Base-by-base conservation (phyloP, 371 early-diverging fungal genomes). In the Mortierella sp. region DNA sequence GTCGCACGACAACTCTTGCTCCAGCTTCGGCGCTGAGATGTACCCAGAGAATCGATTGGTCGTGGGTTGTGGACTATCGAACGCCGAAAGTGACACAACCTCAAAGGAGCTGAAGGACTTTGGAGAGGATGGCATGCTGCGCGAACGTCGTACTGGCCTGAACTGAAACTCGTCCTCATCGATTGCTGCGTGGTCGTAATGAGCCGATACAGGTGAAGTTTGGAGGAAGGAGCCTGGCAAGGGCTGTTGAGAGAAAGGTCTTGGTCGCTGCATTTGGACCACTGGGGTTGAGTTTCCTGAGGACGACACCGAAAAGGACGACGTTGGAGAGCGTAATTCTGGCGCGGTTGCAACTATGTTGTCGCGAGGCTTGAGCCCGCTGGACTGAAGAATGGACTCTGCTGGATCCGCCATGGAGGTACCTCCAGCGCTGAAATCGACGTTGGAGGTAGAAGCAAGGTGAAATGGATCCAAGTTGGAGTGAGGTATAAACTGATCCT, bases 81-180 rank as follows among this genome's bases (percentile, higher is more conserved):
- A 61, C 34, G 34, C 21, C 61, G 61, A 61, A 19, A 61, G 34
- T 19, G 61, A 34, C 31, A 61, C 61, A 19, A 61, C 61, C 8
- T 61, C 61, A 34, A 61, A 61, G 31, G 61, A 61, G 21, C 61
- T 19, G 61, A 61, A 61, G 61, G 34, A 61, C 21, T 61, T 61
- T 61, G 61, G 34, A 8, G 61, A 61, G 3, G 61, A 61, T 19
- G 61, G 61, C 21, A 61, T 34, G 61, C 61, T 34, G 61, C 34
- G 61, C 37, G 61, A 61, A 19, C 61, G 61, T 34, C 61, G 61
- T 31, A 61, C 1, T 31, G 31, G 19, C 19, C 34, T 19, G 34
- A 34, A 34, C 21, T 61, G 61, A 61, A 61, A 34, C 37, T 61
- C 61, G 9, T 61, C 61, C 19, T 61, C 61, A 5, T 61, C 61